phyloP scores from a whole-genome alignment of 2,329 filamentous ascomycete species.

The Penicillium capsulatum region DNA sequence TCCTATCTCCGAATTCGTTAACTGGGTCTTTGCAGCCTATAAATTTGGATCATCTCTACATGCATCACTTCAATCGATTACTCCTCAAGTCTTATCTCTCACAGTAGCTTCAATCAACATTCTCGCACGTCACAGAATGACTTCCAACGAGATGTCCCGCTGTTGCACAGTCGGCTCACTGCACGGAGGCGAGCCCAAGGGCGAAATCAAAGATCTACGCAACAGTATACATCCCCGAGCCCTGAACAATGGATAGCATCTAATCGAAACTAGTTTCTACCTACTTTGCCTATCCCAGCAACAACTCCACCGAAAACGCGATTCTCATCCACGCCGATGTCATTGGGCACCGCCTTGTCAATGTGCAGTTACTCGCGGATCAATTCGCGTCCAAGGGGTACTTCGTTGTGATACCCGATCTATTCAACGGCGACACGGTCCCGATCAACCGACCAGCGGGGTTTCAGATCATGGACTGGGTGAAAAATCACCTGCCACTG shows the following conservation, averaged over 20 bases:
- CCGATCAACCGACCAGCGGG: conserved; percentile 49
- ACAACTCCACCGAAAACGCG: conserved; percentile 47
- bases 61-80: background rate
- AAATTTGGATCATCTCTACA: background rate
- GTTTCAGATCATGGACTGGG: conserved; percentile 50
- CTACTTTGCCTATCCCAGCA: conserved; percentile 49
- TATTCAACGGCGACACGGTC: conserved; percentile 62
- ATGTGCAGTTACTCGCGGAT: conserved; percentile 62
- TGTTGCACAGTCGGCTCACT: conserved; percentile 41
- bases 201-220: conserved; percentile 39
- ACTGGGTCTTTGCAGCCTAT: conserved; percentile 1
- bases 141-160: conserved; percentile 37
- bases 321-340: conserved; percentile 54
- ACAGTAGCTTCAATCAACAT: background rate
- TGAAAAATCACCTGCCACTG: conserved; percentile 39
- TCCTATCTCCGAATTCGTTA: conserved; percentile 2
- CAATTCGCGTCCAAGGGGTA: conserved; percentile 67
- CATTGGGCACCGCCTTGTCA: conserved; percentile 51
- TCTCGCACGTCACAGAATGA: conserved; percentile 28
- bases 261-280: conserved; percentile 47
- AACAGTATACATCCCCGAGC: no score
- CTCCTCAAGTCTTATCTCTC: background rate
- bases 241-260: no score
- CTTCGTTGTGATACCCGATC: conserved; percentile 61
- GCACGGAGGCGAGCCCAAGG: conserved; percentile 41